Evolutionary conservation across 345 rosid species (phyloP).

Genomic region (Citrus glauca): DNA sequence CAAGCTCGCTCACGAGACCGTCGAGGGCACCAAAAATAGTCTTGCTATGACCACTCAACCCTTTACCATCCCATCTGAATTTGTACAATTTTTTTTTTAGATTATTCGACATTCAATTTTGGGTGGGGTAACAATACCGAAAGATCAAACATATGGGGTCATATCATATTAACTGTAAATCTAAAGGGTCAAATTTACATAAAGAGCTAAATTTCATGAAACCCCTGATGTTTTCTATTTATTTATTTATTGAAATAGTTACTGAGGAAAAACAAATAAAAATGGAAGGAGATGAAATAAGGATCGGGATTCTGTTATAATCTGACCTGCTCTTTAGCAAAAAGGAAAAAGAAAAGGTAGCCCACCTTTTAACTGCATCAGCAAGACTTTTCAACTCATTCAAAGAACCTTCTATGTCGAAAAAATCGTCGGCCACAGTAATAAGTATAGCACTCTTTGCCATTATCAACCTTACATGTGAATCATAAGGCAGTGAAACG

Average conservation of each 20-base stretch:
- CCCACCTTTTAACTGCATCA: conserved; percentile 45
- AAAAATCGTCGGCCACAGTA: conserved; percentile 69
- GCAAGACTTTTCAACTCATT: conserved; percentile 43
- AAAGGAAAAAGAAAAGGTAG: neutral
- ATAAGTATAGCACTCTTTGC: conserved; percentile 47
- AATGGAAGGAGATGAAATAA: too few species aligned
- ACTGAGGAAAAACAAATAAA: too few species aligned
- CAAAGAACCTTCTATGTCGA: conserved; percentile 49
- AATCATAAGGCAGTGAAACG: conserved; percentile 36
- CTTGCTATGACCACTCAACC: conserved; percentile 39
- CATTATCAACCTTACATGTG: conserved; percentile 23
- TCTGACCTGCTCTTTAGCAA: too few species aligned
- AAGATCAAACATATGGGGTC: too few species aligned
- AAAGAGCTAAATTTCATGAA: too few species aligned
- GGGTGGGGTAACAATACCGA: too few species aligned
- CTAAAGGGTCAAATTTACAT: too few species aligned
- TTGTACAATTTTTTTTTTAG: too few species aligned
- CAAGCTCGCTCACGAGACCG: conserved; percentile 31
- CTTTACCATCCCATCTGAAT: conserved; percentile 52
- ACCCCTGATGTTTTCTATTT: too few species aligned
- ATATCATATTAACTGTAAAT: too few species aligned
- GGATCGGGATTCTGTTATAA: too few species aligned
- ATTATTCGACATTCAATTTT: neutral
- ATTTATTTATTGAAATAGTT: too few species aligned
- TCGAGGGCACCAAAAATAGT: conserved; percentile 54